Evolutionary conservation across 768 basidiomycete species (phyloP), one percentile per base, ranked within the genome.

Genomic region (Holtermanniella nyarrowii): DNA sequence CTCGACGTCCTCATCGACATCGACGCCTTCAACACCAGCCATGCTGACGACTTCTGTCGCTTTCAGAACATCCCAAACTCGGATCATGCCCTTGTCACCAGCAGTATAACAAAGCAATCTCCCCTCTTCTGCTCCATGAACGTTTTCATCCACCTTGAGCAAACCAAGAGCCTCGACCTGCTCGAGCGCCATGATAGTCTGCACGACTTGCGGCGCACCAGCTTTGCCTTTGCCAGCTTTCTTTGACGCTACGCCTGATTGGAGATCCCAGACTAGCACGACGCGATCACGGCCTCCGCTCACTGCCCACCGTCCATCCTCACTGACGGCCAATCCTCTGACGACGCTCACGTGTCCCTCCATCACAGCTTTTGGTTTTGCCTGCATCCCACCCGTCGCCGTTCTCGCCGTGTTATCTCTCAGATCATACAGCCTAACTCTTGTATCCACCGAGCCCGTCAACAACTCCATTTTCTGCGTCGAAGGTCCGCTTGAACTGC

Each of bases 321-420:
- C 66, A 3, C 85, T 85, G 21, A 90, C 80, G 61, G 86, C 88
- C 37, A 97, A 76, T 5, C 88, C 90, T 50, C 95, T 77, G 10
- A 93, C 90, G 31, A 97, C 91, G 31, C 87, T 90, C 40, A 86
- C 85, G 70, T 99, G 95, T 0, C 91, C 95, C 61, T 97, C 91
- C 16, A 99, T 76, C n/a, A 91, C 77, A 11, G 82, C 82, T 52
- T 83, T 57, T 74, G 42, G 88, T 80, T 69, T 84, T 1, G 61
- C 65, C 73, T 31, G 78, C 77, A 46, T 77, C 75, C 59, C 59
- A n/a, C 56, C 58, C 4, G 52, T 54, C 0, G 54, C 48, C 16
- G 78, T 76, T 16, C 79, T 78, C 25, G 82, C 78, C 16, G 78
- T 74, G n/a, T 75, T 76, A 40, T 82, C 79, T 22, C 79, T 79